A percentile compares a stretch with the other conserved stretches of the same genome.
Conservation (phyloP, 345 rosid genomes). For the Brassica nigra region DNA sequence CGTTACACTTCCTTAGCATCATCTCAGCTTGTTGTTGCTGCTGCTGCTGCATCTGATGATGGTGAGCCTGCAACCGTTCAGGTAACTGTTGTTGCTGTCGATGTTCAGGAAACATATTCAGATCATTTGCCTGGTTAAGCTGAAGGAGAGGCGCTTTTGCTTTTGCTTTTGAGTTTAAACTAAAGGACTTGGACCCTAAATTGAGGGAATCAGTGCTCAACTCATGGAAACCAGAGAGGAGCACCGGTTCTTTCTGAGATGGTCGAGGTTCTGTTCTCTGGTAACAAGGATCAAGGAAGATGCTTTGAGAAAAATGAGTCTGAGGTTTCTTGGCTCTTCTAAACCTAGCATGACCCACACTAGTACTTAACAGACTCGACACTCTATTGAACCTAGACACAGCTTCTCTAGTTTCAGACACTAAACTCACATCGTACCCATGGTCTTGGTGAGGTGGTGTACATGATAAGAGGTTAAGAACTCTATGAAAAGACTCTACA, state of each 20-base stretch:
- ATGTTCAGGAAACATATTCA: conserved; percentile 50
- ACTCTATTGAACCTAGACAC: conserved; percentile 86
- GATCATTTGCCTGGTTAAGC: conserved; percentile 50
- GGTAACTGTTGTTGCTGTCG: conserved; percentile 50
- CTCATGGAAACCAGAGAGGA: conserved; percentile 51
- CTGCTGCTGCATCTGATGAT: conserved; percentile 49
- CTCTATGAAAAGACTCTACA: conserved; percentile 82
- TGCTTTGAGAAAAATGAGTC: conserved; percentile 53
- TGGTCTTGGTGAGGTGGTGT: conserved; percentile 66
- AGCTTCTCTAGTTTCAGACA: conserved; percentile 79
- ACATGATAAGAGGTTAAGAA: conserved; percentile 53
- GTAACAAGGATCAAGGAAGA: conserved; percentile 51
- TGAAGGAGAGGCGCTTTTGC: conserved; percentile 56
- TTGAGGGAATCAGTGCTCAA: conserved; percentile 54
- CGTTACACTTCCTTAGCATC: conserved; percentile 60
- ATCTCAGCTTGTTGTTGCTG: conserved; percentile 72
- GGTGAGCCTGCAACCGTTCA: conserved; percentile 55
- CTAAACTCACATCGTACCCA: conserved; percentile 56
- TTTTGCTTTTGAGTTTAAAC: conserved; percentile 58
- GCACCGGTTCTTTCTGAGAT: conserved; percentile 46
- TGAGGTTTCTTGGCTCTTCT: conserved; percentile 64
- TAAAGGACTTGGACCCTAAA: conserved; percentile 55
- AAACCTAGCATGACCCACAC: conserved; percentile 95
- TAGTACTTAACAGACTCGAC: conserved; percentile 60
- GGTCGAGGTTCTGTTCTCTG: conserved; percentile 42